Conservation (phyloP, 2,329 filamentous ascomycete species). For the Diaporthe capsici region DNA sequence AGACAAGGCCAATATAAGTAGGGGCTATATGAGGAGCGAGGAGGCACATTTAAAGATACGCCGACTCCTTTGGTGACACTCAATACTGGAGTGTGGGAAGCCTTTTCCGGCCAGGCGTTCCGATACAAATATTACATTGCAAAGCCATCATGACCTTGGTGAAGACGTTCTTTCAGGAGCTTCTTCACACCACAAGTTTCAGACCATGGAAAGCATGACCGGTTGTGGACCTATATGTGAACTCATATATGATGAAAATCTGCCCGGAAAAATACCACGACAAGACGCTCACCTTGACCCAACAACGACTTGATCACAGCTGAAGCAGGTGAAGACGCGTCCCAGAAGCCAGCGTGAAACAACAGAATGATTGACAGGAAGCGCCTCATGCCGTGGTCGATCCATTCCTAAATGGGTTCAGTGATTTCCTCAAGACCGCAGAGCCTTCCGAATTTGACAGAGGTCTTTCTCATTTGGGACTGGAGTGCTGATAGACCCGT, state of each 20-base stretch:
- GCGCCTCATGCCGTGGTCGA: neutral
- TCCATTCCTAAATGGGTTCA: neutral
- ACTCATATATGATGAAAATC: neutral
- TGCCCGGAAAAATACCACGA: neutral
- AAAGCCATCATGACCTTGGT: neutral
- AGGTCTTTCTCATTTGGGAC: neutral
- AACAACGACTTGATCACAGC: neutral
- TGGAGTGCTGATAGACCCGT: neutral
- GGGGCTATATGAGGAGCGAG: neutral
- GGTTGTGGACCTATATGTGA: neutral
- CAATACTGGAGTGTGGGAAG: neutral
- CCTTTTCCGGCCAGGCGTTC: neutral
- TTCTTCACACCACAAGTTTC: neutral
- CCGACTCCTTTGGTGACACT: too few relatives aligned
- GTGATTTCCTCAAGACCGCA: neutral
- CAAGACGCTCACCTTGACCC: neutral
- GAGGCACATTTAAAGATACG: neutral
- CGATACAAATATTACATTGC: too few relatives aligned
- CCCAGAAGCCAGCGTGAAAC: constrained; percentile 11
- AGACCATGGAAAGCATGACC: neutral
- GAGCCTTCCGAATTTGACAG: neutral
- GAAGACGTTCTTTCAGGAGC: neutral
- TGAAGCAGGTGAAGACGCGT: neutral
- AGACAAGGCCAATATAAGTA: too few relatives aligned
- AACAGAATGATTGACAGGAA: neutral